These are phyloP conservation scores for Plasmodium blacklocki DNA, from an alignment of 169 alveolate species.

Conservation along the genomic window DNA sequence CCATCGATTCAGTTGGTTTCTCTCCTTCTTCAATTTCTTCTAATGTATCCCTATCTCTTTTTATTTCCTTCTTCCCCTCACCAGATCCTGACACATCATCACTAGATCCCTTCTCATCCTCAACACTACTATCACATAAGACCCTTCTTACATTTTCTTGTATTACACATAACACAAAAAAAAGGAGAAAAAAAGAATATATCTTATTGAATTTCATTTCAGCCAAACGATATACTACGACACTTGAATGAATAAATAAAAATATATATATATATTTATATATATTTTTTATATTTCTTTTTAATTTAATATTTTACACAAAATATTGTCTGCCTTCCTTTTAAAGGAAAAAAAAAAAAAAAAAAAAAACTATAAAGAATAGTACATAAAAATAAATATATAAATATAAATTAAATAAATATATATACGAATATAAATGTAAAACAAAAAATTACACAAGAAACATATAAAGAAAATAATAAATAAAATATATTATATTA, in stretches of 20 bases:
- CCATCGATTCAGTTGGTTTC: slow-evolving; percentile 79
- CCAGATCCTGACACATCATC: not conserved
- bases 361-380: too few species aligned
- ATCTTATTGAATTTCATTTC: slow-evolving; percentile 39
- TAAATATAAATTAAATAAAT: too few species aligned
- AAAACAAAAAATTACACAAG: too few species aligned
- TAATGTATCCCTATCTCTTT: slow-evolving; percentile 26
- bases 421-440: too few species aligned
- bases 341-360: too few species aligned
- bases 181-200: slow-evolving; percentile 10
- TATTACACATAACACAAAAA: slow-evolving; percentile 10
- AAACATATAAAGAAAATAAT: too few species aligned
- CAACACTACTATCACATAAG: slow-evolving; percentile 9
- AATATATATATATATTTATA: not conserved
- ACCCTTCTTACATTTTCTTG: slow-evolving; percentile 12
- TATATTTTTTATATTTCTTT: too few species aligned
- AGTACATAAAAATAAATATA: too few species aligned
- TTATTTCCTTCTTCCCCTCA: not conserved
- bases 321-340: too few species aligned
- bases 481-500: too few species aligned
- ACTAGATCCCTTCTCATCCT: not conserved
- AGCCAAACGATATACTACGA: not conserved
- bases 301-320: too few species aligned
- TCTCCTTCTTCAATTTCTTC: slow-evolving; percentile 59
- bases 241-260: not conserved